These are phyloP conservation scores for Fraxinus americana DNA, from an alignment of 257 asterid species.

Conservation along the genomic window DNA sequence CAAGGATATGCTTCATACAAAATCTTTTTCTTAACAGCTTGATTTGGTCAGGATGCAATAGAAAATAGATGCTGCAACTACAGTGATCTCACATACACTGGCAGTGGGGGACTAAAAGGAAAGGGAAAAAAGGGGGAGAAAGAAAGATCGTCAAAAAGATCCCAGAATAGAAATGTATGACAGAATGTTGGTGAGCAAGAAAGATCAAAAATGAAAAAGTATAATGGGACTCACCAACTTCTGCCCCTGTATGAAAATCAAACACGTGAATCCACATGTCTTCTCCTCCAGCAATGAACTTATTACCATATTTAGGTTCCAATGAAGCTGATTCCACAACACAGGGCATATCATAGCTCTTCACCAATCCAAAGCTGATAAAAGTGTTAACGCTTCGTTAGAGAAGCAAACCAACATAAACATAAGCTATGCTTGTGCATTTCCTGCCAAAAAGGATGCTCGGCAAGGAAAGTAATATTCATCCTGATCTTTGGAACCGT, in stretches of 20 bases:
- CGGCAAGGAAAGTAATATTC: not conserved
- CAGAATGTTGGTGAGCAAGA: not conserved
- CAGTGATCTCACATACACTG: not conserved
- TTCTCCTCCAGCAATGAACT: slow-evolving; percentile 92
- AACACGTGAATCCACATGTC: slow-evolving; percentile 94
- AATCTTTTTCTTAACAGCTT: not conserved
- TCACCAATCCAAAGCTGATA: slow-evolving; percentile 82
- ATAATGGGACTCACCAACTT: slow-evolving; percentile 58
- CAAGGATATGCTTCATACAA: not conserved
- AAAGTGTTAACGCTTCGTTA: not conserved
- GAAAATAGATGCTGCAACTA: not conserved
- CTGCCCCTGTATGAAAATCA: slow-evolving; percentile 84
- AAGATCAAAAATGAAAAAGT: not conserved
- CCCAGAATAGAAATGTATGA: not conserved
- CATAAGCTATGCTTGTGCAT: not conserved
- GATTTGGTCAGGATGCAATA: not conserved
- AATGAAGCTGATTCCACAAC: slow-evolving; percentile 85
- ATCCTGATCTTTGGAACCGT: not conserved
- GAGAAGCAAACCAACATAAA: not conserved
- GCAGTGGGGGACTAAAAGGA: not conserved
- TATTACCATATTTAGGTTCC: slow-evolving; percentile 87
- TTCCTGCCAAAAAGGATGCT: not conserved
- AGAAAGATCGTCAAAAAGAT: not conserved
- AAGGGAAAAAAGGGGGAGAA: not conserved
- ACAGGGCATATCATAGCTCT: slow-evolving; percentile 83